Evolutionary conservation across 345 rosid genomes (phyloP).

Genomic region (Adansonia digitata): DNA sequence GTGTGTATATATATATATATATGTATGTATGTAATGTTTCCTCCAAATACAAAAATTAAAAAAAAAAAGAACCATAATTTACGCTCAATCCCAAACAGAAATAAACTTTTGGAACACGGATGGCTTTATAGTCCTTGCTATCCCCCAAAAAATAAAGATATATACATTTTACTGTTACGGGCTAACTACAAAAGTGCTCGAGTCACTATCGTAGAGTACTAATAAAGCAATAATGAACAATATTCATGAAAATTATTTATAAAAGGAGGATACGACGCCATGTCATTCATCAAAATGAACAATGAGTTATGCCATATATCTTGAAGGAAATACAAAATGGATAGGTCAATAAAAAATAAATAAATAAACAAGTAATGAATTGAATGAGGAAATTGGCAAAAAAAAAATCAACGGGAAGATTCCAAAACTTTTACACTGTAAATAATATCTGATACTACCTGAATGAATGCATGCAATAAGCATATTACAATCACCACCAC

Average conservation of each 20-base stretch:
- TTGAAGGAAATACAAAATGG: background rate
- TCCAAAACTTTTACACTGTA: slow-evolving; percentile 15
- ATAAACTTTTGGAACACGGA: too few relatives aligned
- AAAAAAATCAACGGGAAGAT: slow-evolving; percentile 5
- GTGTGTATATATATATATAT: too few relatives aligned
- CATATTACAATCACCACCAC: background rate
- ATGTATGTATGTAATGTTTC: too few relatives aligned
- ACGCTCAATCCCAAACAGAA: too few relatives aligned
- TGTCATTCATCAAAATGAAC: slow-evolving; percentile 28
- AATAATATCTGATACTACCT: background rate
- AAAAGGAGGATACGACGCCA: background rate
- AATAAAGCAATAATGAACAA: slow-evolving; percentile 28
- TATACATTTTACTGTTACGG: too few relatives aligned
- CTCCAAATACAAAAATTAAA: too few relatives aligned
- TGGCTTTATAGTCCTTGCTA: too few relatives aligned
- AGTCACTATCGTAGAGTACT: background rate
- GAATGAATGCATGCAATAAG: background rate
- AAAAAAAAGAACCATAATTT: too few relatives aligned
- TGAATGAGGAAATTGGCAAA: background rate
- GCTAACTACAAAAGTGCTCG: background rate
- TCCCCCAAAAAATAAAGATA: too few relatives aligned
- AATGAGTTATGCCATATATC: background rate
- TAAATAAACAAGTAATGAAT: background rate
- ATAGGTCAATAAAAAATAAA: background rate
- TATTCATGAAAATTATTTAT: background rate